Conservation (phyloP, 768 basidiomycete species). For the Leccinum truebloodii region DNA sequence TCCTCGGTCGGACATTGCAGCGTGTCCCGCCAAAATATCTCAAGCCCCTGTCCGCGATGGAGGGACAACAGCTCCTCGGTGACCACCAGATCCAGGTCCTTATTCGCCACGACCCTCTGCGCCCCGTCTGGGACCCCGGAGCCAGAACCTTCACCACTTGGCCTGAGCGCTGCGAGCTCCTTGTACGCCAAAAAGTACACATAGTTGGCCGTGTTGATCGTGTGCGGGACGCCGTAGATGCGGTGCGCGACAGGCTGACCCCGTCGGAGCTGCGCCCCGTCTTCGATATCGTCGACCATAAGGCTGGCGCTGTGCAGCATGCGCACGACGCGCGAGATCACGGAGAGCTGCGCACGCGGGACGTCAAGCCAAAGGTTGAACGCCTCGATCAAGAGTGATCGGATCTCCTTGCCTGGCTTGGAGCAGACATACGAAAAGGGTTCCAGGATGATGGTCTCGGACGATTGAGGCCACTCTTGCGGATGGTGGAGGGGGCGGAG, state of each 20-base stretch:
- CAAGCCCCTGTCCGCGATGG: conserved; percentile 93
- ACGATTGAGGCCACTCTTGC: conserved; percentile 39
- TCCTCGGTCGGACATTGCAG: conserved; percentile 91
- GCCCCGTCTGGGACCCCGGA: not conserved
- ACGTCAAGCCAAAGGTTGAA: conserved; percentile 94
- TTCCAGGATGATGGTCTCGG: conserved; percentile 58
- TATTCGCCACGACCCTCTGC: conserved; percentile 55
- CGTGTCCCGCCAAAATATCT: conserved; percentile 92
- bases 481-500: conserved; percentile 22
- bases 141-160: not conserved
- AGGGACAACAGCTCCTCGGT: conserved; percentile 71
- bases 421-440: conserved; percentile 84
- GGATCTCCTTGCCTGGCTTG: conserved; percentile 91
- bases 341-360: conserved; percentile 62
- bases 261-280: conserved; percentile 82
- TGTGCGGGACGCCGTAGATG: conserved; percentile 95
- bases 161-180: conserved; percentile 50
- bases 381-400: conserved; percentile 82
- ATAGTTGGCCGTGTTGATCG: conserved; percentile 96
- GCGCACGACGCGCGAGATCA: conserved; percentile 81
- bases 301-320: conserved; percentile 96
- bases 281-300: conserved; percentile 95
- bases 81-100: conserved; percentile 59
- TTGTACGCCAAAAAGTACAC: conserved; percentile 94
- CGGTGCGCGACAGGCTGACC: conserved; percentile 90